These are phyloP conservation scores for Myriangium duriaei DNA, from an alignment of 2,329 filamentous ascomycete species.

Conservation along the genomic window DNA sequence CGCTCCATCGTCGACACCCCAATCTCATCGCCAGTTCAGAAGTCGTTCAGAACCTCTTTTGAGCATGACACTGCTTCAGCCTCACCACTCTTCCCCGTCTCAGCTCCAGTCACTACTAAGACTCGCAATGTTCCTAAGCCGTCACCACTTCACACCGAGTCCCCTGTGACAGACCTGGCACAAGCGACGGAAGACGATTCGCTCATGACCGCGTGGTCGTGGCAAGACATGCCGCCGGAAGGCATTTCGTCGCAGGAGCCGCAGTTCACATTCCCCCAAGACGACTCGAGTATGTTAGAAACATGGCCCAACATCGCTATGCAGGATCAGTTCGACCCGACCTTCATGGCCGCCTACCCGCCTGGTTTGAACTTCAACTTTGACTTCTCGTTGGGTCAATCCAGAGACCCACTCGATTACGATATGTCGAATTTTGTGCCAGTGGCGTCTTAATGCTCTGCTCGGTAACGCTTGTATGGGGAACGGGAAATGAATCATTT, in stretches of 20 bases:
- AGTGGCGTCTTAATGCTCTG: constrained; percentile 15
- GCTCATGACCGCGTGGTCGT: constrained; percentile 10
- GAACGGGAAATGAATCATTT: too few relatives aligned
- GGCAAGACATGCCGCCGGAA: constrained; percentile 9
- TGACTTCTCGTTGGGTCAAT: constrained; percentile 8
- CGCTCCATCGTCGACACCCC: constrained; percentile 25
- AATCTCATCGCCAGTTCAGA: constrained; percentile 17
- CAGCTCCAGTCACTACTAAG: constrained; percentile 17
- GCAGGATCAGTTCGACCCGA: constrained; percentile 5
- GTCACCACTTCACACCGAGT: constrained; percentile 12
- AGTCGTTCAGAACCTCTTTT: constrained; percentile 19
- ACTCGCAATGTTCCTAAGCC: constrained; percentile 21
- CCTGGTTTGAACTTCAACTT: constrained; percentile 7
- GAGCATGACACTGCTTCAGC: constrained; percentile 17
- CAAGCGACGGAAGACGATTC: constrained; percentile 11
- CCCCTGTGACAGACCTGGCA: constrained; percentile 6
- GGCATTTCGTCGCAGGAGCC: constrained; percentile 5
- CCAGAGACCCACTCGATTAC: constrained; percentile 17
- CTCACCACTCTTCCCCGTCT: constrained; percentile 15
- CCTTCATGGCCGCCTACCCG: constrained; percentile 6
- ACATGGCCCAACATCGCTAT: constrained; percentile 1
- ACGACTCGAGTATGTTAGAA: constrained; percentile 4
- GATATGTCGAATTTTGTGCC: constrained; percentile 21
- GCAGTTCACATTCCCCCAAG: constrained; percentile 6
- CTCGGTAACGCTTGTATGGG: too few relatives aligned